phyloP scores from a whole-genome alignment of 1,139 yeast genomes.

The Debaryomyces sp. region DNA sequence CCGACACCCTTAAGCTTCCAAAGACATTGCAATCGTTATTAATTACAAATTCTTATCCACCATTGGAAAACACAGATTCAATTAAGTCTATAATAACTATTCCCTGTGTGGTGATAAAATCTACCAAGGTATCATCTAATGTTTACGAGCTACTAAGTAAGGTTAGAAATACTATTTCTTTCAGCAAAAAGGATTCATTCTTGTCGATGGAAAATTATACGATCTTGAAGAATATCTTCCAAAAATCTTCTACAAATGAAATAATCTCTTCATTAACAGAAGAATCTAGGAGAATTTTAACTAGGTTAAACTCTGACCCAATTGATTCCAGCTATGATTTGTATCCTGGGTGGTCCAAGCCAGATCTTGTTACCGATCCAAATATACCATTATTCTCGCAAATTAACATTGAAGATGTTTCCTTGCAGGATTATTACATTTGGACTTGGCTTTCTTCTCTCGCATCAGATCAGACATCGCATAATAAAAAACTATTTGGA shows the following conservation, averaged over 20 bases:
- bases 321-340: conserved; percentile 40
- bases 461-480: conserved; percentile 71
- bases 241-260: conserved; percentile 56
- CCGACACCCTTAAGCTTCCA: conserved; percentile 61
- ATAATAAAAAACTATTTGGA: conserved; percentile 72
- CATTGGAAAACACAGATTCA: conserved; percentile 43
- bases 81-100: conserved; percentile 44
- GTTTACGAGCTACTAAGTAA: conserved; percentile 51
- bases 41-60: conserved; percentile 67
- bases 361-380: conserved; percentile 21
- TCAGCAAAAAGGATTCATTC: conserved; percentile 70
- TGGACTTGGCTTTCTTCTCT: conserved; percentile 90
- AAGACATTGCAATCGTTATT: conserved; percentile 63
- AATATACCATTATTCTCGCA: conserved; percentile 46
- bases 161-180: conserved; percentile 65
- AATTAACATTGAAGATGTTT: conserved; percentile 61
- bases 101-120: conserved; percentile 66
- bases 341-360: conserved; percentile 49
- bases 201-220: conserved; percentile 80
- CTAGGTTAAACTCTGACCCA: conserved; percentile 53
- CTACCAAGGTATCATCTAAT: conserved; percentile 58
- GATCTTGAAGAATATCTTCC: conserved; percentile 70
- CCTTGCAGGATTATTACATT: conserved; percentile 83
- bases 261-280: conserved; percentile 68
- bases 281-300: conserved; percentile 72